Percentiles rank a stretch among this genome's conserved stretches.
phyloP scores from a whole-genome alignment of 2,329 filamentous ascomycete genomes.

The Cadophora gregata region DNA sequence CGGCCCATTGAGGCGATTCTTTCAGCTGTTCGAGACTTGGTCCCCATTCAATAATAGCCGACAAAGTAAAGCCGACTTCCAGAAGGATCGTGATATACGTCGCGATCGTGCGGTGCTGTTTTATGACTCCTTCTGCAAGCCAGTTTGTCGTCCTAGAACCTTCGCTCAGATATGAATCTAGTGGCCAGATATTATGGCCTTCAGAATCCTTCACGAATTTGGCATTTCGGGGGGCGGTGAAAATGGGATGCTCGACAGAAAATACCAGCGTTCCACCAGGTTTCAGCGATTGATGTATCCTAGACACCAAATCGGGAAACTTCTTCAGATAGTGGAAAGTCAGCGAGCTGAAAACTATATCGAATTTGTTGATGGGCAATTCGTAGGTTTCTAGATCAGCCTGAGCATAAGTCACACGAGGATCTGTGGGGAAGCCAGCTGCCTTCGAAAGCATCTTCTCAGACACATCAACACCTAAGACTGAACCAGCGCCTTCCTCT shows the following conservation, averaged over 20 bases:
- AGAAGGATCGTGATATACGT: slow-evolving; percentile 31
- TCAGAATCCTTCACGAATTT: slow-evolving; percentile 42
- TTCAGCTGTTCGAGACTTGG: slow-evolving; percentile 34
- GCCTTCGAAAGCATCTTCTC: slow-evolving; percentile 52
- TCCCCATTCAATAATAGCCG: slow-evolving; percentile 34
- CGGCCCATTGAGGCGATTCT: slow-evolving; percentile 43
- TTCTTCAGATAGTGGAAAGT: slow-evolving; percentile 98
- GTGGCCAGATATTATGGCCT: slow-evolving; percentile 49
- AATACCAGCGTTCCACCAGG: slow-evolving; percentile 85
- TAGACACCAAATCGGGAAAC: slow-evolving; percentile 78
- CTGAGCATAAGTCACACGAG: slow-evolving; percentile 43
- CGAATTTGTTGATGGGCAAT: slow-evolving; percentile 67
- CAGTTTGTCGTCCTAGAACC: slow-evolving; percentile 48
- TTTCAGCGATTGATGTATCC: slow-evolving; percentile 84
- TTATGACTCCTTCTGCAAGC: slow-evolving; percentile 51
- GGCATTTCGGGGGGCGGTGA: slow-evolving; percentile 48
- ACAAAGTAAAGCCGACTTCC: slow-evolving; percentile 29
- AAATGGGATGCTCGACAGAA: slow-evolving; percentile 55
- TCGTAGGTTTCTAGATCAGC: slow-evolving; percentile 46
- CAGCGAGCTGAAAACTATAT: slow-evolving; percentile 84
- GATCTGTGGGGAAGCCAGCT: slow-evolving; percentile 29
- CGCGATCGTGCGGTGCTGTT: slow-evolving; percentile 53
- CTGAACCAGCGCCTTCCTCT: slow-evolving; percentile 46
- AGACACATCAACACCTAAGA: slow-evolving; percentile 51
- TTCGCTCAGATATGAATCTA: slow-evolving; percentile 51